A percentile compares a stretch with the other conserved stretches of the same genome.
Evolutionary conservation across 2,329 filamentous ascomycete species (phyloP).

Genomic region (Claviceps purpurea): DNA sequence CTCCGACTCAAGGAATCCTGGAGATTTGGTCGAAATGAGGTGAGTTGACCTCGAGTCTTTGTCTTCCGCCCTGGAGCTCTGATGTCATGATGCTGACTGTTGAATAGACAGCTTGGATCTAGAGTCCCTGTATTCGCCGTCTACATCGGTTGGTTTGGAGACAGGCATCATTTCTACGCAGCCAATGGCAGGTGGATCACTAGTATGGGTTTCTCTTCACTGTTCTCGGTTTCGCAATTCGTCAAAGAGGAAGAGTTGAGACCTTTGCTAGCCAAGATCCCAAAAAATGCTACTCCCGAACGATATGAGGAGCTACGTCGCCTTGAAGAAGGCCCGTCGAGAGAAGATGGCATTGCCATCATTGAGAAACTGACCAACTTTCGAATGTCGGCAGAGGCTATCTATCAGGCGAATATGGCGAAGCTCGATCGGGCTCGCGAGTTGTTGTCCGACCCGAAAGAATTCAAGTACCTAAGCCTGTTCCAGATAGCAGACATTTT

Average conservation of each 20-base stretch:
- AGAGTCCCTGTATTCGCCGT: conserved; percentile 36
- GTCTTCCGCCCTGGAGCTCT: neutral
- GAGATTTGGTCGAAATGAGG: conserved; percentile 39
- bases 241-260: conserved; percentile 26
- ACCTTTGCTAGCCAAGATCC: conserved; percentile 21
- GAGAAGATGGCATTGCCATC: conserved; percentile 27
- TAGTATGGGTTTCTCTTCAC: conserved; percentile 26
- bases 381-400: conserved; percentile 23
- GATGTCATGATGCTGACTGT: conserved; percentile 5
- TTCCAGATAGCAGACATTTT: conserved; percentile 35
- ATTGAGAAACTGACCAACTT: conserved; percentile 37
- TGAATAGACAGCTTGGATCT: conserved; percentile 19
- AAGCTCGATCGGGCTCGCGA: conserved; percentile 33
- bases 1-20: conserved; percentile 20
- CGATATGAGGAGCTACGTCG: conserved; percentile 18
- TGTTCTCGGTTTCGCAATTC: conserved; percentile 39
- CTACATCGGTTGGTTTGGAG: conserved; percentile 37
- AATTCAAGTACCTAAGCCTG: conserved; percentile 33
- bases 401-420: conserved; percentile 34
- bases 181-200: conserved; percentile 36
- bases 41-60: conserved; percentile 8
- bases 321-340: conserved; percentile 28
- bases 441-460: conserved; percentile 23
- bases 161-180: conserved; percentile 41
- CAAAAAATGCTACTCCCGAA: conserved; percentile 15